Percentiles rank a stretch among this genome's conserved stretches.
These are phyloP conservation scores for Rutstroemia sp. DNA, from an alignment of 2,329 filamentous ascomycete genomes.

Conservation along the genomic window DNA sequence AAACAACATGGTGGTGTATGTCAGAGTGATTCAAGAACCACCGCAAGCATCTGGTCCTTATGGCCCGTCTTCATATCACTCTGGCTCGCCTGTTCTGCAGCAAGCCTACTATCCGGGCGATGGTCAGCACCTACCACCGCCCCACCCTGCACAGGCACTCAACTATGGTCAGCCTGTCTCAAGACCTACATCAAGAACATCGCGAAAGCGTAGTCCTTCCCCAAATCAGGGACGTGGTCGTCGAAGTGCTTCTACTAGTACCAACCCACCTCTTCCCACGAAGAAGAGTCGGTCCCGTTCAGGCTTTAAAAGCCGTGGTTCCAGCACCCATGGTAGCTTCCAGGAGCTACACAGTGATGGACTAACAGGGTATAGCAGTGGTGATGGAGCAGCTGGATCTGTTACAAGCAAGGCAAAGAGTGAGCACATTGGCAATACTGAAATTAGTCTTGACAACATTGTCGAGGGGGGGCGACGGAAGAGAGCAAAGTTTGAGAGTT, in stretches of 20 bases:
- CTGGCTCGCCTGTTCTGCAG: slow-evolving; percentile 42
- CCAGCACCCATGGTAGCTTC: slow-evolving; percentile 40
- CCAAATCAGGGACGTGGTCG: slow-evolving; percentile 60
- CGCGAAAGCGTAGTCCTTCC: slow-evolving; percentile 72
- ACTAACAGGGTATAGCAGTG: slow-evolving; percentile 75
- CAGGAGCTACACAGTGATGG: slow-evolving; percentile 59
- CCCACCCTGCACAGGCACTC: slow-evolving; percentile 40
- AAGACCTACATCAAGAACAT: slow-evolving; percentile 62
- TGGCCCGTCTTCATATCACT: slow-evolving; percentile 46
- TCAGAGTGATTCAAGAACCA: slow-evolving; percentile 68
- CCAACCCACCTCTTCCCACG: slow-evolving; percentile 35
- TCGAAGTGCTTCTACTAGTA: slow-evolving; percentile 67
- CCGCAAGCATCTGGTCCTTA: slow-evolving; percentile 38
- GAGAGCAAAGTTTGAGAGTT: slow-evolving; percentile 91
- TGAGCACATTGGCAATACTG: slow-evolving; percentile 85
- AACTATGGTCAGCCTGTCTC: slow-evolving; percentile 56
- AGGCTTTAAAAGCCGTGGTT: slow-evolving; percentile 57
- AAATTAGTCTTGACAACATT: slow-evolving; percentile 97
- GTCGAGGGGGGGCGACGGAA: slow-evolving; percentile 94
- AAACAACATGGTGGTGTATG: slow-evolving; percentile 88
- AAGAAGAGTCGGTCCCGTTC: slow-evolving; percentile 66
- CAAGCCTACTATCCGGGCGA: slow-evolving; percentile 53
- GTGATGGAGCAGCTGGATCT: slow-evolving; percentile 72
- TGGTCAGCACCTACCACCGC: slow-evolving; percentile 55
- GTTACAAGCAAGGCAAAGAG: slow-evolving; percentile 68